phyloP scores from a whole-genome alignment of 139 green algal genomes.

The Chlorokybus atmophyticus region DNA sequence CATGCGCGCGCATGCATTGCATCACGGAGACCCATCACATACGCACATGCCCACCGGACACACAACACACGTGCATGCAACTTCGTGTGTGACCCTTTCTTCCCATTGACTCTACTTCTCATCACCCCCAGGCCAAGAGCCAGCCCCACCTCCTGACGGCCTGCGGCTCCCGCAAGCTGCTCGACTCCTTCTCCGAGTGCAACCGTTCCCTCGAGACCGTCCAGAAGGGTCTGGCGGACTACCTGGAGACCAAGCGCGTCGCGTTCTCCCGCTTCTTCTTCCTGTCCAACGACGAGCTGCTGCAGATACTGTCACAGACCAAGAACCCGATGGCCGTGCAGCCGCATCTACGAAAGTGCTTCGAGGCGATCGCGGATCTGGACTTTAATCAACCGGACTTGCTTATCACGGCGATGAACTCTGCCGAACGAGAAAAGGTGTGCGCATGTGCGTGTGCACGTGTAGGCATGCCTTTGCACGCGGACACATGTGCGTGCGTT shows the following conservation, averaged over 20 bases:
- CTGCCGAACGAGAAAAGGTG: constrained; percentile 37
- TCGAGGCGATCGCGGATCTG: constrained; percentile 64
- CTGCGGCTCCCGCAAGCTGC: constrained; percentile 25
- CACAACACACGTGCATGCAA: too few relatives aligned
- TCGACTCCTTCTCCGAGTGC: constrained; percentile 22
- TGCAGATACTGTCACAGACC: constrained; percentile 38
- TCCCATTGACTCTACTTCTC: too few relatives aligned
- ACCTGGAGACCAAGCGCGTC: constrained; percentile 52
- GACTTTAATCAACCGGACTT: constrained; percentile 47
- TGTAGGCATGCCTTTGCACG: too few relatives aligned
- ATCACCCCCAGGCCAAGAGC: not conserved
- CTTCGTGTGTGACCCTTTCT: too few relatives aligned
- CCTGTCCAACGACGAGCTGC: constrained; percentile 40
- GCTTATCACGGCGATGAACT: constrained; percentile 61
- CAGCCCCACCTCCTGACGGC: constrained; percentile 16
- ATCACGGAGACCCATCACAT: too few relatives aligned
- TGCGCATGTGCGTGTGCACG: too few relatives aligned
- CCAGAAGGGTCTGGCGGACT: constrained; percentile 36
- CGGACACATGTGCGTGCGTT: too few relatives aligned
- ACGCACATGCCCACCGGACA: too few relatives aligned
- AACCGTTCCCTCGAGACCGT: constrained; percentile 36
- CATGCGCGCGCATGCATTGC: too few relatives aligned
- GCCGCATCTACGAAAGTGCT: constrained; percentile 67
- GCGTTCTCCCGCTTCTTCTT: constrained; percentile 50
- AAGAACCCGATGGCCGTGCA: constrained; percentile 38